Evolutionary conservation across 495 filamentous ascomycete species (phyloP).

Genomic region (Terfezia boudieri): DNA sequence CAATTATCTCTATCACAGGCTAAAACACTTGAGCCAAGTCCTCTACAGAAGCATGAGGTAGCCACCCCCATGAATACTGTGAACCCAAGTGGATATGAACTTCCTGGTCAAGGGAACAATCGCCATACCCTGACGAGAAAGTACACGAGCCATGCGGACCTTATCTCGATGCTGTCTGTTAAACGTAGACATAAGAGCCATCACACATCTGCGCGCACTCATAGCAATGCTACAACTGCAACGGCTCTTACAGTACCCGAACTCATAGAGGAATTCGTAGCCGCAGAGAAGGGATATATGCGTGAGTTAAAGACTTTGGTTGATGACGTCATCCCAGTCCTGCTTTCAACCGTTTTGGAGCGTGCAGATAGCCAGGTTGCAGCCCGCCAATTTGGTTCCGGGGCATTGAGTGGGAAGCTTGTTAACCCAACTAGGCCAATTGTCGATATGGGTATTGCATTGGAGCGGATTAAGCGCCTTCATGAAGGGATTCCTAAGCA

Average conservation of each 20-base stretch:
- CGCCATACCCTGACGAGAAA: slow-evolving; percentile 37
- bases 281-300: slow-evolving; percentile 76
- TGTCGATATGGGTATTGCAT: slow-evolving; percentile 75
- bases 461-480: slow-evolving; percentile 59
- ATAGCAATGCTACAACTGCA: slow-evolving; percentile 42
- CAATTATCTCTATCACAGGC: neutral
- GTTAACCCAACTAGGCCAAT: slow-evolving; percentile 64
- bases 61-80: neutral
- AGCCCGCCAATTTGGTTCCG: slow-evolving; percentile 23
- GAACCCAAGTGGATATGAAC: slow-evolving; percentile 1
- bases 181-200: slow-evolving; percentile 42
- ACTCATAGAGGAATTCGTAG: slow-evolving; percentile 54
- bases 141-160: slow-evolving; percentile 76
- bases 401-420: slow-evolving; percentile 26
- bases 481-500: slow-evolving; percentile 60
- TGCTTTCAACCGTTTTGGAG: slow-evolving; percentile 65
- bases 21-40: neutral
- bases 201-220: slow-evolving; percentile 7
- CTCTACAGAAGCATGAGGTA: neutral
- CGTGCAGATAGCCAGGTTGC: slow-evolving; percentile 26
- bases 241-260: slow-evolving; percentile 6
- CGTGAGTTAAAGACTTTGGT: slow-evolving; percentile 84
- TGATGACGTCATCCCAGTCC: slow-evolving; percentile 85
- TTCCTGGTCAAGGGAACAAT: slow-evolving; percentile 5
- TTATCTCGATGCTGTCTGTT: slow-evolving; percentile 75